phyloP scores from a whole-genome alignment of 306 rosid genomes.

The Castanopsis chinensis region DNA sequence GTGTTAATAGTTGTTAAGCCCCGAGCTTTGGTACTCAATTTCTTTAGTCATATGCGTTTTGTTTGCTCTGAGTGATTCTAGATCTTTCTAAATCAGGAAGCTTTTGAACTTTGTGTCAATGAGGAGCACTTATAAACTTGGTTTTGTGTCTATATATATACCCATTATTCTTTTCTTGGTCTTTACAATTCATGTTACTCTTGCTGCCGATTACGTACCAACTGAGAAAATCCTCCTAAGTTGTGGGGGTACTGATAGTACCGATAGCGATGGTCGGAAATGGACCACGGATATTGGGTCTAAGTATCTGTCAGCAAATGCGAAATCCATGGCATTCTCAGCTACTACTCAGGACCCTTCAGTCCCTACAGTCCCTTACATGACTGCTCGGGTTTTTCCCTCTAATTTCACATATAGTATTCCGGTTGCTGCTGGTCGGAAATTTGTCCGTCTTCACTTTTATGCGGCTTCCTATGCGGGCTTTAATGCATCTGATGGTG shows the following conservation, averaged over 20 bases:
- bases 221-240: conserved; percentile 54
- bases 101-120: conserved; percentile 8
- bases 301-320: conserved; percentile 34
- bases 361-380: conserved; percentile 59
- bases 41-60: too few relatives aligned
- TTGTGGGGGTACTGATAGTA: conserved; percentile 67
- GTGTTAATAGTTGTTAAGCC: background rate
- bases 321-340: conserved; percentile 25
- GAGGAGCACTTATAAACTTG: conserved; percentile 25
- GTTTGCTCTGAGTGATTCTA: background rate
- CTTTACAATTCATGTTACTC: conserved; percentile 26
- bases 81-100: background rate
- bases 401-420: conserved; percentile 59
- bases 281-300: conserved; percentile 76
- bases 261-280: conserved; percentile 50
- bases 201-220: conserved; percentile 53
- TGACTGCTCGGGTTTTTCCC: conserved; percentile 62
- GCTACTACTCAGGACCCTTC: conserved; percentile 75
- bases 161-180: conserved; percentile 29
- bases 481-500: conserved; percentile 48
- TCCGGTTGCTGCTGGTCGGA: conserved; percentile 75
- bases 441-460: conserved; percentile 69
- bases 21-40: background rate
- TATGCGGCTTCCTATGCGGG: conserved; percentile 55
- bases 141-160: conserved; percentile 10